A percentile compares a stretch with the other conserved stretches of the same genome.
These are phyloP conservation scores for Naganishia cerealis DNA, from an alignment of 1,284 basidiomycete genomes.

Conservation along the genomic window DNA sequence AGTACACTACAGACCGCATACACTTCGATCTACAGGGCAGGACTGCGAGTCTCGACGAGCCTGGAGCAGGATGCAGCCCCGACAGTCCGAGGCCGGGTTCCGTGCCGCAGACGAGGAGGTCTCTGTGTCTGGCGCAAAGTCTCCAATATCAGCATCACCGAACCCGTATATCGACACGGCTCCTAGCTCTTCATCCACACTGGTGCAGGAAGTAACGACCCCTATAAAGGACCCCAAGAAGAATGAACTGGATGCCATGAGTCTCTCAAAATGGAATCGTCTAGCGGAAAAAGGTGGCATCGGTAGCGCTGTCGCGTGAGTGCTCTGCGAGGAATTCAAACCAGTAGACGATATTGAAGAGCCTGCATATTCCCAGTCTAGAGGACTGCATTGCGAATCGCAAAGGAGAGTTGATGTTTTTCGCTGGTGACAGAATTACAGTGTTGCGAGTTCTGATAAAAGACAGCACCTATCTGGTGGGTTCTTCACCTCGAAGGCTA, in stretches of 20 bases:
- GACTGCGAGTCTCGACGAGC: neutral
- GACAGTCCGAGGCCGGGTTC: neutral
- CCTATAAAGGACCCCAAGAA: neutral
- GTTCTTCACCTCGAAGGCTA: neutral
- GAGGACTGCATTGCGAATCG: slow-evolving; percentile 27
- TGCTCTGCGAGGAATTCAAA: neutral
- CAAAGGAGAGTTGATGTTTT: slow-evolving; percentile 34
- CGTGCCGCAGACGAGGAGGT: neutral
- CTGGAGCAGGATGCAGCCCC: neutral
- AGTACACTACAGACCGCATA: neutral
- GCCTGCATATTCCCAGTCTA: neutral
- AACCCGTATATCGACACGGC: neutral
- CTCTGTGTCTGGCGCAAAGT: neutral
- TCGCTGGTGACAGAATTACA: slow-evolving; percentile 32
- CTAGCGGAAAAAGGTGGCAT: slow-evolving; percentile 32
- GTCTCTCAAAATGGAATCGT: slow-evolving; percentile 32
- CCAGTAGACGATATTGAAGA: neutral
- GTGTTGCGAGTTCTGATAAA: slow-evolving; percentile 28
- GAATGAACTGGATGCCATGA: slow-evolving; percentile 27
- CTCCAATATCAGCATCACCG: neutral
- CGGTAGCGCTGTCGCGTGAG: slow-evolving; percentile 34
- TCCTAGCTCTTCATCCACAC: neutral
- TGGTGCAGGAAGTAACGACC: neutral
- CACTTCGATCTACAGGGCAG: neutral
- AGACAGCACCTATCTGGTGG: slow-evolving; percentile 28